A percentile compares a stretch with the other conserved stretches of the same genome.
These are phyloP conservation scores for Brassica juncea DNA, from an alignment of 345 rosid genomes.

Conservation along the genomic window DNA sequence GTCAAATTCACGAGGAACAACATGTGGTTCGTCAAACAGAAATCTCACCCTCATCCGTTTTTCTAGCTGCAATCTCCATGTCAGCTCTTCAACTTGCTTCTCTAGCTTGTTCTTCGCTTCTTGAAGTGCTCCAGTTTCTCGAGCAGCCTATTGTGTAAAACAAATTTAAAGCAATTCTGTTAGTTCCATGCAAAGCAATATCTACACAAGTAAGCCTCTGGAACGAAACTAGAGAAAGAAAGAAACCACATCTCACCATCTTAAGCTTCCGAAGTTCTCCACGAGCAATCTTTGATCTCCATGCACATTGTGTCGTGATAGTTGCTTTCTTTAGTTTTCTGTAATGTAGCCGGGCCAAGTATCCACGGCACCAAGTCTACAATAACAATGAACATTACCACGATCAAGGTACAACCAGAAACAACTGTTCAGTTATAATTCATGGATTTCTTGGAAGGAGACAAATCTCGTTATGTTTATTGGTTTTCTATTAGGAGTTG, in stretches of 20 bases:
- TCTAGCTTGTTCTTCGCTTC: constrained; percentile 97
- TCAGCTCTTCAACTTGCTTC: constrained; percentile 98
- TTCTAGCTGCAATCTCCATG: constrained; percentile 98
- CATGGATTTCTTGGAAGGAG: not conserved
- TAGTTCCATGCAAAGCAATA: not conserved
- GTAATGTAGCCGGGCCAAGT: constrained; percentile 64
- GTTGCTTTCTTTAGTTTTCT: constrained; percentile 75
- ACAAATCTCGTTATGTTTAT: constrained; percentile 16
- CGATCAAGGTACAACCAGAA: constrained; percentile 11
- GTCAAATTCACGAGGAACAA: not conserved
- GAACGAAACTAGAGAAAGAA: constrained; percentile 22
- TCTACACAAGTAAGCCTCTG: not conserved
- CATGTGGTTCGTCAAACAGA: constrained; percentile 22
- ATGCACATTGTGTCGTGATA: constrained; percentile 84
- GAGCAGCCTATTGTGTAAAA: constrained; percentile 72
- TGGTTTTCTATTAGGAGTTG: constrained; percentile 14
- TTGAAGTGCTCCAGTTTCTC: constrained; percentile 99
- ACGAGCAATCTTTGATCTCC: constrained; percentile 94
- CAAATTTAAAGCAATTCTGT: constrained; percentile 1
- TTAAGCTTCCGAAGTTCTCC: constrained; percentile 89
- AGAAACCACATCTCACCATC: constrained; percentile 62
- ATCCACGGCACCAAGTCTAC: constrained; percentile 85
- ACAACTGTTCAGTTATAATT: constrained; percentile 12
- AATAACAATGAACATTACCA: constrained; percentile 16
- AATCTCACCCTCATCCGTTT: constrained; percentile 88